Base-by-base conservation (phyloP, 805 yeast species). In the Metschnikowia rubicola region DNA sequence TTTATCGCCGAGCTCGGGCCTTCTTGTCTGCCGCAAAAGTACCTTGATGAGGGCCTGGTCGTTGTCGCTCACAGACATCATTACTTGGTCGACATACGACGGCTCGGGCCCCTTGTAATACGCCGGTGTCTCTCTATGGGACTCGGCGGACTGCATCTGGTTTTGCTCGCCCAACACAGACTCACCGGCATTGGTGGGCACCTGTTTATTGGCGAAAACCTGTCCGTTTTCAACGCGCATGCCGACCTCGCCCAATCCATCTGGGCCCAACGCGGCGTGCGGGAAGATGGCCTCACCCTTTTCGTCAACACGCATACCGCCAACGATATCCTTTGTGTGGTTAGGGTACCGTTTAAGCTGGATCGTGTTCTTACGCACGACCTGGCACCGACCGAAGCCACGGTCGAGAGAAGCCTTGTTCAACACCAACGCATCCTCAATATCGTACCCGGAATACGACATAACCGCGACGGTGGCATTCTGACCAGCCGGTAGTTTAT, bases 391-490 rank as follows among this genome's bases (percentile, higher is more conserved):
- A 36, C 99, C 99, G 65, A 89, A 94, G 1, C 99, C 99, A 63
- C 99, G 80, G 63, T 94, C 99, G 46, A 94, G 77, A 0, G 97
- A 88, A 0, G 98, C 75, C 66, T 92, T 94, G 69, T 94, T 94
- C 58, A 94, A 71, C 17, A 94, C 97, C 63, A 94, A 77, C 6
- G 99, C 99, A 83, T 94, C 99, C 71, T 94, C 98, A 65, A 94
- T 94, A 87, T 94, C 99, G 65, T 94, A 94, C 54, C 99, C 99
- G 0, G 98, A 92, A 62, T 94, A 94, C 8, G 97, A 89, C 99
- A 94, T 94, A 34, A 94, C 99, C 2, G 99, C 99, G 48, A 94
- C 99, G 0, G 96, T 88, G 9, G 99, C 99, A 66, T 94, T 94
- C 69, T 94, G 99, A 8, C 99, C 99, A 4, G 99, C 99, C 3